phyloP scores from a whole-genome alignment of 345 rosid genomes.

The Conringia planisiliqua region DNA sequence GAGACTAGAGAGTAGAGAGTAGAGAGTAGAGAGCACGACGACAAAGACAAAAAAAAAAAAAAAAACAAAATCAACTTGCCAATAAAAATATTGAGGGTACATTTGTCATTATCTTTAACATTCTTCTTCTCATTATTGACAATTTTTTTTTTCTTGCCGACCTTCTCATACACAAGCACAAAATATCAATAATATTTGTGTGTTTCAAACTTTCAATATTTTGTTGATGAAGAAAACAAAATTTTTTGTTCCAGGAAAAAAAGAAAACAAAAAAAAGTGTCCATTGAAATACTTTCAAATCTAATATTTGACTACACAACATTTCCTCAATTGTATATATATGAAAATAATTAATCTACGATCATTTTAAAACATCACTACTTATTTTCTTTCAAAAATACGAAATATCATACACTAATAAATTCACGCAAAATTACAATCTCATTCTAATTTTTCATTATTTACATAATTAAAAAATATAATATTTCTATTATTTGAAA shows the following conservation, averaged over 20 bases:
- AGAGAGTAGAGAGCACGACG: slow-evolving; percentile 1
- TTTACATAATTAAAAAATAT: no score
- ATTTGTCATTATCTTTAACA: background rate
- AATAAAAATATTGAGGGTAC: background rate
- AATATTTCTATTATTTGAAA: no score
- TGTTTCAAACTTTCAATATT: background rate
- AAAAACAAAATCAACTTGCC: background rate
- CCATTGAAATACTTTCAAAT: background rate
- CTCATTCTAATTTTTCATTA: no score
- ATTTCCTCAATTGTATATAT: no score
- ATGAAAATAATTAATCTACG: no score
- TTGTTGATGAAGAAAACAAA: background rate
- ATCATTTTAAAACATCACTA: no score
- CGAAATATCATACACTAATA: no score
- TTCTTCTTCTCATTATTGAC: background rate
- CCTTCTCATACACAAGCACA: background rate
- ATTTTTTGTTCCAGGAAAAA: no score
- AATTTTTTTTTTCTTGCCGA: background rate
- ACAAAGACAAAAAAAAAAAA: background rate
- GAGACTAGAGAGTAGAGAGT: background rate
- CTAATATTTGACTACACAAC: no score
- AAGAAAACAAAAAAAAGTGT: background rate
- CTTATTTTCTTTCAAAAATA: no score
- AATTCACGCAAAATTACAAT: no score
- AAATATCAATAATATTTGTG: background rate